Evolutionary conservation across 2,329 filamentous ascomycete genomes (phyloP).

Genomic region (Hypocrella siamensis): DNA sequence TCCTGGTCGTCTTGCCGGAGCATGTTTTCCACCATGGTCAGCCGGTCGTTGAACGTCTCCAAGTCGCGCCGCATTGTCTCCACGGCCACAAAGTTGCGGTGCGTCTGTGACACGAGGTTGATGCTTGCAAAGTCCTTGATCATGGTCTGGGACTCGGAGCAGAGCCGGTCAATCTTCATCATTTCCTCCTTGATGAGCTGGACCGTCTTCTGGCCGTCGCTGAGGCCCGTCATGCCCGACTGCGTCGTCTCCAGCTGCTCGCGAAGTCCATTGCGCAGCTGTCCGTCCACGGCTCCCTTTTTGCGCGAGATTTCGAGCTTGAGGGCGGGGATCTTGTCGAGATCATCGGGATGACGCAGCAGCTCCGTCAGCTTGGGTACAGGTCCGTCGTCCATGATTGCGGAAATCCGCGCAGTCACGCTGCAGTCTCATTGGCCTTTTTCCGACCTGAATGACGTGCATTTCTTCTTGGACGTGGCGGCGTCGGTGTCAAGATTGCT

Average conservation of each 20-base stretch:
- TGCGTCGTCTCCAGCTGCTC: constrained; percentile 93
- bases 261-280: constrained; percentile 73
- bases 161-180: constrained; percentile 95
- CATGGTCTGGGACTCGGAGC: constrained; percentile 93
- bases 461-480: no score
- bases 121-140: constrained; percentile 92
- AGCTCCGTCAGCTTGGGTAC: constrained; percentile 79
- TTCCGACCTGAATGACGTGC: no score
- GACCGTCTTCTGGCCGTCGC: constrained; percentile 81
- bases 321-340: constrained; percentile 84
- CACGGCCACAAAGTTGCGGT: constrained; percentile 89
- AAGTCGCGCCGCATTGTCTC: constrained; percentile 86
- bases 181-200: constrained; percentile 94
- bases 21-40: constrained; percentile 63
- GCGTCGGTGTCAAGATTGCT: no score
- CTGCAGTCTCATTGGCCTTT: no score
- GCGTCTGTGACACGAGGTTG: constrained; percentile 82
- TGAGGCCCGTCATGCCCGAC: constrained; percentile 76
- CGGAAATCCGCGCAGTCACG: no score
- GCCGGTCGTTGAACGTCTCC: constrained; percentile 67
- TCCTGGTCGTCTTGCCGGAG: constrained; percentile 73
- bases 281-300: constrained; percentile 79
- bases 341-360: constrained; percentile 86
- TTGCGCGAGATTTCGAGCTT: constrained; percentile 90
- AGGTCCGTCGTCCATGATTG: constrained; percentile 38